phyloP scores from a whole-genome alignment of 192 early-diverging fungal species.

The Rhizophagus clarus region DNA sequence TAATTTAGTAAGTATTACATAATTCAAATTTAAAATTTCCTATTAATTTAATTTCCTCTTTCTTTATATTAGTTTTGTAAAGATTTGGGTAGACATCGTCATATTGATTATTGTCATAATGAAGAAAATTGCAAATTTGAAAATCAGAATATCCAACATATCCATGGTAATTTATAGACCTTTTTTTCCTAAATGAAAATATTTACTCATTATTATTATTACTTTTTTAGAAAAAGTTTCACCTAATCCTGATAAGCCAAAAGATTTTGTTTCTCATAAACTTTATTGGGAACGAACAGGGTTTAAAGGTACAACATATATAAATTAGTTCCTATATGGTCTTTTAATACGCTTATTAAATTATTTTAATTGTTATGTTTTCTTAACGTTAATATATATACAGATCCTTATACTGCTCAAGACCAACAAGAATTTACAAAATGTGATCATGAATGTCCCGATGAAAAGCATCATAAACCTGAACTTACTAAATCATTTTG shows the following conservation, averaged over 20 bases:
- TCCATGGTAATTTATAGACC: not conserved
- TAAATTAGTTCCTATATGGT: not conserved
- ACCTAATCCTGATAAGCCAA: conserved; percentile 10
- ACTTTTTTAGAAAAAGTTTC: not conserved
- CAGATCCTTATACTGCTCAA: conserved; percentile 19
- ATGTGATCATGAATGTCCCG: conserved; percentile 24
- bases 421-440: conserved; percentile 17
- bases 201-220: not conserved
- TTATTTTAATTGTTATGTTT: no score
- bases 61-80: not conserved
- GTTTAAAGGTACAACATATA: conserved; percentile 11
- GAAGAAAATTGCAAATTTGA: not conserved
- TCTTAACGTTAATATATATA: no score
- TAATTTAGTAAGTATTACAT: not conserved
- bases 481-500: not conserved
- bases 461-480: conserved; percentile 12
- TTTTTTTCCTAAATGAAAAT: no score
- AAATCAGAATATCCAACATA: conserved; percentile 2
- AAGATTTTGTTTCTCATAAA: conserved; percentile 31
- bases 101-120: conserved; percentile 34
- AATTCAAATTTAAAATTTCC: not conserved
- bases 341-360: no score
- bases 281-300: conserved; percentile 29
- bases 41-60: not conserved
- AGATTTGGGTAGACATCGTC: conserved; percentile 24